Evolutionary conservation across 345 rosid species (phyloP).

Genomic region (Sisymbrium altissimum): DNA sequence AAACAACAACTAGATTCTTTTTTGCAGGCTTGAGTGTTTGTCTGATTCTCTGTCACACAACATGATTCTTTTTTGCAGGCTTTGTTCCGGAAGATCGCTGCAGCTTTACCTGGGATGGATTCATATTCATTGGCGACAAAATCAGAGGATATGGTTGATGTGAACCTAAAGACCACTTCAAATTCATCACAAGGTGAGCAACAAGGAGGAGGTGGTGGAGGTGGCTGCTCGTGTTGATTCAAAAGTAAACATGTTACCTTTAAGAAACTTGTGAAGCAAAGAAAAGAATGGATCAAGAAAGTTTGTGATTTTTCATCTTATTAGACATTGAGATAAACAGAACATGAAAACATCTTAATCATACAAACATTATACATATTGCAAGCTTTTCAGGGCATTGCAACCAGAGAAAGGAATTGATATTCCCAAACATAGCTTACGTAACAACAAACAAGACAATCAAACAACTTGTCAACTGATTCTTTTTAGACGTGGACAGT

Average conservation of each 20-base stretch:
- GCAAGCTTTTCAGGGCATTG: too few species aligned
- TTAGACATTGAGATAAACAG: not conserved
- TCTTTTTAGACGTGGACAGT: not conserved
- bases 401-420: not conserved
- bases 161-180: slow-evolving; percentile 70
- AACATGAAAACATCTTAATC: not conserved
- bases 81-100: slow-evolving; percentile 85
- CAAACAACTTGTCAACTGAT: not conserved
- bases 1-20: not conserved
- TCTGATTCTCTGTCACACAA: not conserved
- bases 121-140: slow-evolving; percentile 65
- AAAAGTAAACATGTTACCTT: not conserved
- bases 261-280: not conserved
- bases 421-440: not conserved
- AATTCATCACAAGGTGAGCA: slow-evolving; percentile 69
- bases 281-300: not conserved
- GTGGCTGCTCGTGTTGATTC: slow-evolving; percentile 73
- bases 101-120: slow-evolving; percentile 94
- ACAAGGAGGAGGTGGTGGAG: slow-evolving; percentile 46
- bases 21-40: not conserved
- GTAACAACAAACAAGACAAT: too few species aligned
- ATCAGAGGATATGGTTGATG: slow-evolving; percentile 97
- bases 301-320: not conserved
- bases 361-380: too few species aligned
- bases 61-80: slow-evolving; percentile 49